Percentiles rank a stretch among this genome's conserved stretches.
phyloP scores from a whole-genome alignment of 164 flowering plant genomes.

The Macadamia integrifolia region DNA sequence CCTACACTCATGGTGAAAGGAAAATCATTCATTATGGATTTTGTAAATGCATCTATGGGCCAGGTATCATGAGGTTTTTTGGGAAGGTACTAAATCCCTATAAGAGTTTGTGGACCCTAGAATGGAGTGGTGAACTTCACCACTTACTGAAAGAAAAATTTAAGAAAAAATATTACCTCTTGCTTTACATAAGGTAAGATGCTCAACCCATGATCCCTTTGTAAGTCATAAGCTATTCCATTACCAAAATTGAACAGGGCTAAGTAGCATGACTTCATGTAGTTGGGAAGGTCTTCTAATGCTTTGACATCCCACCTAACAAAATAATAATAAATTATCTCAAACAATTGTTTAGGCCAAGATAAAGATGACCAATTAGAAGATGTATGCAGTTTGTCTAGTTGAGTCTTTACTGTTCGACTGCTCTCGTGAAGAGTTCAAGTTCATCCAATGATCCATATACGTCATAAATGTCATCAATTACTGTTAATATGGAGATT shows the following conservation, averaged over 20 bases:
- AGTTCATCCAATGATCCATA: constrained; percentile 34
- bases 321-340: neutral
- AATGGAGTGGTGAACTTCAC: no score
- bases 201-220: constrained; percentile 12
- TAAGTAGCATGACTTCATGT: constrained; percentile 24
- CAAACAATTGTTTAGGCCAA: neutral
- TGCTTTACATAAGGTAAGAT: constrained; percentile 16
- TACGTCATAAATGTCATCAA: constrained; percentile 30
- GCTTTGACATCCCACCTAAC: constrained; percentile 30
- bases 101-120: no score
- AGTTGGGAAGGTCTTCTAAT: constrained; percentile 21
- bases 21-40: no score
- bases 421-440: constrained; percentile 21
- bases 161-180: constrained; percentile 12
- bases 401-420: constrained; percentile 11
- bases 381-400: no score
- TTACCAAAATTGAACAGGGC: constrained; percentile 20
- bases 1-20: no score
- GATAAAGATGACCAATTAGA: neutral
- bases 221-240: constrained; percentile 8
- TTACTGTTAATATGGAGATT: constrained; percentile 7
- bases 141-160: no score
- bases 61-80: no score
- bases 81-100: no score
- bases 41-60: no score